A percentile compares a stretch with the other conserved stretches of the same genome.
Evolutionary conservation across 805 yeast genomes (phyloP).

Genomic region (Saccharomycopsis amapae): DNA sequence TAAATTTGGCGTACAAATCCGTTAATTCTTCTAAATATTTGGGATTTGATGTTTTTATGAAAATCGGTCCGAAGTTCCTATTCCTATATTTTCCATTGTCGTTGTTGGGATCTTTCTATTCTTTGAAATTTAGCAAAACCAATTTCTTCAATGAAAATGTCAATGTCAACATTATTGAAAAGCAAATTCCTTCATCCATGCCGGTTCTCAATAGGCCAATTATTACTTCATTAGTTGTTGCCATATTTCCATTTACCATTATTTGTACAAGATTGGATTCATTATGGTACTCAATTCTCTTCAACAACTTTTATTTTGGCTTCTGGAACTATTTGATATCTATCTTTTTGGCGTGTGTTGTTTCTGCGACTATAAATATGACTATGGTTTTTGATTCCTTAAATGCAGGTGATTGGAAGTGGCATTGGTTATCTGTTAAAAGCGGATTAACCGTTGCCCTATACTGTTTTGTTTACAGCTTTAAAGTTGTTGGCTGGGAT

Average conservation of each 20-base stretch:
- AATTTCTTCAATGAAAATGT: not conserved
- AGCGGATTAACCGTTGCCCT: constrained; percentile 27
- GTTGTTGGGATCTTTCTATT: constrained; percentile 17
- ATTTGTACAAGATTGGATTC: constrained; percentile 24
- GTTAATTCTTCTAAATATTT: constrained; percentile 26
- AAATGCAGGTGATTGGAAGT: constrained; percentile 28
- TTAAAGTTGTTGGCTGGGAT: constrained; percentile 25
- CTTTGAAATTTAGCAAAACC: constrained; percentile 7
- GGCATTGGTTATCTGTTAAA: constrained; percentile 27
- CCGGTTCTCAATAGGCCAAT: constrained; percentile 26
- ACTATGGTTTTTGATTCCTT: constrained; percentile 25
- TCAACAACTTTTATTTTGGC: constrained; percentile 25
- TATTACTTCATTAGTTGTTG: constrained; percentile 26
- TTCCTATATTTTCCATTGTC: constrained; percentile 16
- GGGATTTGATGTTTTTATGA: constrained; percentile 1
- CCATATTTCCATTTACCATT: constrained; percentile 28
- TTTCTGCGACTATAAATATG: constrained; percentile 17
- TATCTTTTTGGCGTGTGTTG: constrained; percentile 20
- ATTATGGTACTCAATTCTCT: constrained; percentile 15
- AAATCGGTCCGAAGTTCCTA: constrained; percentile 14
- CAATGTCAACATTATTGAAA: constrained; percentile 23
- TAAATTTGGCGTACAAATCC: constrained; percentile 23
- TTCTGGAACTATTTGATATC: constrained; percentile 22
- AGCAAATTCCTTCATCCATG: constrained; percentile 21
- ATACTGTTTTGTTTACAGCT: constrained; percentile 25